Base-by-base conservation (phyloP, 2,329 filamentous ascomycete genomes). In the Fusarium illudens region DNA sequence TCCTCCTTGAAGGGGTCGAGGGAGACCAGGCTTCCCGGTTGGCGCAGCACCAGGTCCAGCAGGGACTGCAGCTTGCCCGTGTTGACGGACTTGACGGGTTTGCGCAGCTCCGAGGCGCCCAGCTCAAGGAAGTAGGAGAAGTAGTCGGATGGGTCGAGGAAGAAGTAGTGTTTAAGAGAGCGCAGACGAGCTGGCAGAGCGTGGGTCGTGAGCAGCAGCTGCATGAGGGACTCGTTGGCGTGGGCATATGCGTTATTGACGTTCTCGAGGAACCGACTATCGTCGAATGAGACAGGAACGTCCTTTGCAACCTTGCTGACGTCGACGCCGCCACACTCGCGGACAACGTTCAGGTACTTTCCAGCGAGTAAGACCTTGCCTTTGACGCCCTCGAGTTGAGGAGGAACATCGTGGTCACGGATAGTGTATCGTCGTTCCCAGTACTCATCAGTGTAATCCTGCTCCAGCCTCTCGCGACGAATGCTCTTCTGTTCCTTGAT, bases 401-500 rank as follows among this genome's bases (percentile, higher is more conserved):
- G 94, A 4, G 96, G 96, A 1, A 98, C 90, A 63, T 97, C 92
- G 50, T 93, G 89, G 64, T 97, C 93, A 62, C 96, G 90, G 66
- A 99, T 91, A 5, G 96, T 98, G 76, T 99, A 99, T 67, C 96
- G 87, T 75, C 97, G 93, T 78, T 99, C 96, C 96, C 96, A 99
- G 79, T 99, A 99, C 75, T 99, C 96, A 77, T 99, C 96, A 0
- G 95, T 99, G 75, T 98, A 99, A 78, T 99, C 96, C 76, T 97
- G 91, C 75, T 98, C 94, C 3, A 99, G 83, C 62, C 92, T 87
- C 77, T 98, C 96, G 37, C 96, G 88, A 61, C 91, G 91, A 72
- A 99, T 97, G 75, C 94, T 97, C 79, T 95, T 96, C 73, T 97
- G 93, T 78, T 98, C 96, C 75, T 96, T 96, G 75, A 99, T 90